Evolutionary conservation across 805 yeast genomes (phyloP).

Genomic region (Zygoascus bituminiphila): DNA sequence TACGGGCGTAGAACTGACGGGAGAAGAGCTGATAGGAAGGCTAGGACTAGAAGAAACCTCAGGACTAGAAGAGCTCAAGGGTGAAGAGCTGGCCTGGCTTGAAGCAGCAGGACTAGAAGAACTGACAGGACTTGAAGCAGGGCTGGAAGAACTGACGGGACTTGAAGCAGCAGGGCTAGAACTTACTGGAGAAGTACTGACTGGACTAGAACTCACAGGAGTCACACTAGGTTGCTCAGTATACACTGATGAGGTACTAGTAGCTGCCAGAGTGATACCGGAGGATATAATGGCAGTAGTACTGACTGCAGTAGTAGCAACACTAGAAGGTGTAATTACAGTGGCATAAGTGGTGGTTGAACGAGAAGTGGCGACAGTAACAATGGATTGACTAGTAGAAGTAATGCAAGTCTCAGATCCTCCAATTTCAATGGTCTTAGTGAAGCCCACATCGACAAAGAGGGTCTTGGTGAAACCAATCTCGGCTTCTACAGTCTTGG

Average conservation of each 20-base stretch:
- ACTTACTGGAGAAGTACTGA: neutral
- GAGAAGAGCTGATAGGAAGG: neutral
- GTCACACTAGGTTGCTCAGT: neutral
- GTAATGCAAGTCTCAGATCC: neutral
- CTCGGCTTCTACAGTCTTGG: neutral
- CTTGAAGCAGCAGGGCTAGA: conserved; percentile 24
- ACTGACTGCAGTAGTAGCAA: neutral
- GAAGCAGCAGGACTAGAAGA: neutral
- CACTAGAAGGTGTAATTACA: neutral
- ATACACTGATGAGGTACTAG: neutral
- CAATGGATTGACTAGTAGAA: neutral
- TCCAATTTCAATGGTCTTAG: neutral
- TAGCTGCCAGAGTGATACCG: neutral
- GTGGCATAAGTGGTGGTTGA: neutral
- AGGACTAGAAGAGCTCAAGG: neutral
- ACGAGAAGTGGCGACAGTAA: neutral
- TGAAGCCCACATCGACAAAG: neutral
- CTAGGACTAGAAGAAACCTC: neutral
- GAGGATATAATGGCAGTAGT: neutral
- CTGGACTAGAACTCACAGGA: neutral
- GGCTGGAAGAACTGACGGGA: conserved; percentile 4
- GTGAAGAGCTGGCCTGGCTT: neutral
- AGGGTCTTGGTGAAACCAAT: neutral
- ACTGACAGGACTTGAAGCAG: neutral
- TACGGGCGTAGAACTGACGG: neutral